Conservation (phyloP, 805 yeast species). For the Ogataea nakhonphanomensis region DNA sequence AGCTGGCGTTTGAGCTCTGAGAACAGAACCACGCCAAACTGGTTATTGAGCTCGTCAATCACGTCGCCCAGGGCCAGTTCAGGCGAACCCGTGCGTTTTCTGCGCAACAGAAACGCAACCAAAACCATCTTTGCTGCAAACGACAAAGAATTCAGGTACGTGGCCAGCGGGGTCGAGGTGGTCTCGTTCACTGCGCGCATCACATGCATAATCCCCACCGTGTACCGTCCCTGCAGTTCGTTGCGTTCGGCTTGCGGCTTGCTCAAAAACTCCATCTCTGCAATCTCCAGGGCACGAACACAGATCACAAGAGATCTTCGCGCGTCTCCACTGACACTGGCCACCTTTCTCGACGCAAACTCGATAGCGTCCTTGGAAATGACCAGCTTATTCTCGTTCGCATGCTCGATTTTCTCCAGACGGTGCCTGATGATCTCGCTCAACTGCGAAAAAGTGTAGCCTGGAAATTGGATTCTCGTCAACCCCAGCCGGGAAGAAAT, state of each 20-base stretch:
- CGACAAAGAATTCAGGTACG: constrained; percentile 56
- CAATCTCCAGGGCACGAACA: constrained; percentile 84
- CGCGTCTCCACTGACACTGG: constrained; percentile 97
- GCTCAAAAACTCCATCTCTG: constrained; percentile 57
- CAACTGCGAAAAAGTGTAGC: constrained; percentile 79
- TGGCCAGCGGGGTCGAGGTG: constrained; percentile 66
- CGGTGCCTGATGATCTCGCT: constrained; percentile 71
- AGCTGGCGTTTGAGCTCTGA: constrained; percentile 28
- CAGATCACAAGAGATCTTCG: constrained; percentile 87
- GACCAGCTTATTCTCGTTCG: constrained; percentile 42
- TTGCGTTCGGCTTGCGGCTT: constrained; percentile 28
- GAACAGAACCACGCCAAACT: constrained; percentile 26
- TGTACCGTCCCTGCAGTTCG: constrained; percentile 37
- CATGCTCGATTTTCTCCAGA: constrained; percentile 46
- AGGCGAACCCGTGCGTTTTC: constrained; percentile 63
- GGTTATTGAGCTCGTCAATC: constrained; percentile 65
- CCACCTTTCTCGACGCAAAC: constrained; percentile 90
- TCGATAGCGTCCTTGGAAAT: constrained; percentile 74
- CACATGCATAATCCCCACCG: constrained; percentile 70
- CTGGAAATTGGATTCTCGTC: constrained; percentile 80
- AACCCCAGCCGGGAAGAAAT: constrained; percentile 89
- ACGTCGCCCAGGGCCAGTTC: constrained; percentile 75
- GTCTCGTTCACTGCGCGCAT: constrained; percentile 78
- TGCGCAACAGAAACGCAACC: constrained; percentile 61
- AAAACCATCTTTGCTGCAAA: constrained; percentile 69